These are phyloP conservation scores for Paracorniculantispora psalliotae DNA, from an alignment of 2,329 filamentous ascomycete genomes.

Conservation along the genomic window DNA sequence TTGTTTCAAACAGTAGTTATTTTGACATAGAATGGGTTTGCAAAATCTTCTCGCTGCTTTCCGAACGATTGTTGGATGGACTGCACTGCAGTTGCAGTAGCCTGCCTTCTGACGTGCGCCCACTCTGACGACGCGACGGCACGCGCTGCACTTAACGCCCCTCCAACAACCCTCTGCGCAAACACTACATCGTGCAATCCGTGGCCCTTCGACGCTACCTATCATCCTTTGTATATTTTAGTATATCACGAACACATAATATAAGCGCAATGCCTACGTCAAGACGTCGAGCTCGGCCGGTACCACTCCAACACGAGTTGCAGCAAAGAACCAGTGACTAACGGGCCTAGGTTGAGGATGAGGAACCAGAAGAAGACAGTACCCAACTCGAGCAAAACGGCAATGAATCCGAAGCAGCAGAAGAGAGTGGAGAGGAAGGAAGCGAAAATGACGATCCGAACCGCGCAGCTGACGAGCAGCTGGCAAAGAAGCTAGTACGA, in stretches of 20 bases:
- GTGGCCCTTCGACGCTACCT: background rate
- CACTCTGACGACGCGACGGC: background rate
- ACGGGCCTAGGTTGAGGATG: conserved; percentile 21
- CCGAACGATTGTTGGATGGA: too few relatives aligned
- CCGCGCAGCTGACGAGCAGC: conserved; percentile 42
- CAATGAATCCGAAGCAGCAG: conserved; percentile 27
- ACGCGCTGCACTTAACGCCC: conserved; percentile 3
- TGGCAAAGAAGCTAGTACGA: conserved; percentile 63
- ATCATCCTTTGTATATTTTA: too few relatives aligned
- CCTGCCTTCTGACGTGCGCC: background rate
- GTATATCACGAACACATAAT: background rate
- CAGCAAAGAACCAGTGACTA: background rate
- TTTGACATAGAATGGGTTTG: too few relatives aligned
- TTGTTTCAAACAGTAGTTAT: too few relatives aligned
- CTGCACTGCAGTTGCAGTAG: too few relatives aligned
- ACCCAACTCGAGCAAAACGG: conserved; percentile 29
- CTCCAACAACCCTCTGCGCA: background rate
- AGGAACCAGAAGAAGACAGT: conserved; percentile 29
- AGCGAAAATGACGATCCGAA: conserved; percentile 29
- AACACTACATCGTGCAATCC: background rate
- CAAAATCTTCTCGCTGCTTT: too few relatives aligned
- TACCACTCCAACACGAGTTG: conserved; percentile 16
- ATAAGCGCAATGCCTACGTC: background rate
- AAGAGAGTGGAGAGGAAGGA: conserved; percentile 34
- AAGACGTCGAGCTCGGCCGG: conserved; percentile 28